These are phyloP conservation scores for Penicillium egyptiacum DNA, from an alignment of 495 filamentous ascomycete species.

Conservation along the genomic window DNA sequence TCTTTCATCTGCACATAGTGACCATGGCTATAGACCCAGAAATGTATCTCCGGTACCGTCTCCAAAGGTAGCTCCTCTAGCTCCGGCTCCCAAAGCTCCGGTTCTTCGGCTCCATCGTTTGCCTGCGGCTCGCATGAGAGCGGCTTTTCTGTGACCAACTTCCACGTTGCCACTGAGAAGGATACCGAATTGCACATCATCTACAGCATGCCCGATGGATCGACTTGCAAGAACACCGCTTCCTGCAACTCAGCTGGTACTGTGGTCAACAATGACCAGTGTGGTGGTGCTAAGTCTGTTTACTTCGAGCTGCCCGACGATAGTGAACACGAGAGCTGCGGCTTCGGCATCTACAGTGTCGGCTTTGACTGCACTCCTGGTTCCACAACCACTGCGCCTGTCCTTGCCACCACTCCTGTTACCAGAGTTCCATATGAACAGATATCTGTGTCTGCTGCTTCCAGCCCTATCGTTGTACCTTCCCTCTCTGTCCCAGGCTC, in stretches of 20 bases:
- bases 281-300: constrained; percentile 83
- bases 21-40: constrained; percentile 23
- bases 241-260: constrained; percentile 64
- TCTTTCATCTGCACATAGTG: neutral
- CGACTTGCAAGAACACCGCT: constrained; percentile 70
- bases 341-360: constrained; percentile 72
- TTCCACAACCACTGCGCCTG: constrained; percentile 27
- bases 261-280: constrained; percentile 76
- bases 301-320: constrained; percentile 68
- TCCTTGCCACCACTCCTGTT: constrained; percentile 10
- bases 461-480: constrained; percentile 1
- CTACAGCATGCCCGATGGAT: constrained; percentile 79
- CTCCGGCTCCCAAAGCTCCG: neutral
- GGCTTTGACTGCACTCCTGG: constrained; percentile 74
- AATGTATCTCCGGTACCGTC: constrained; percentile 27
- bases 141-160: constrained; percentile 71
- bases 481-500: neutral
- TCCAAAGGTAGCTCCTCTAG: constrained; percentile 21
- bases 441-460: constrained; percentile 10
- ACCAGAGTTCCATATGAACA: constrained; percentile 6
- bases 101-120: constrained; percentile 54
- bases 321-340: constrained; percentile 54
- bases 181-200: constrained; percentile 78
- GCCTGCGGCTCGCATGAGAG: constrained; percentile 50
- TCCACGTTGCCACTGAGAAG: constrained; percentile 69